A percentile compares a stretch with the other conserved stretches of the same genome.
These are phyloP conservation scores for Pyrenophora graminea DNA, from an alignment of 2,329 filamentous ascomycete genomes.

Conservation along the genomic window DNA sequence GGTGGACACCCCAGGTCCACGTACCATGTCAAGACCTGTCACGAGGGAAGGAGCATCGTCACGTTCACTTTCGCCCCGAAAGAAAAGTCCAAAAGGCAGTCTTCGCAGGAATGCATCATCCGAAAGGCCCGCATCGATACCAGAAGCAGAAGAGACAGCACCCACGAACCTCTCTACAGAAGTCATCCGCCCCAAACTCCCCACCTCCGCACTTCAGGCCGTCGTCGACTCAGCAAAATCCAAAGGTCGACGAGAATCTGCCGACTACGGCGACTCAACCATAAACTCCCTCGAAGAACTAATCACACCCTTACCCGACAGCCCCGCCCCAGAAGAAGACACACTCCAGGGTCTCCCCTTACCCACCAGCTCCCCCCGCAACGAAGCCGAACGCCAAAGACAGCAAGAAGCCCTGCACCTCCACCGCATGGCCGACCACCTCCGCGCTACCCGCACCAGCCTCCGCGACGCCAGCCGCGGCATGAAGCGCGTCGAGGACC, in stretches of 20 bases:
- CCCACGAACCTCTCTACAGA: background rate
- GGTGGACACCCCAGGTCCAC: constrained; percentile 52
- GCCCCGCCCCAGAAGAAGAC: constrained; percentile 37
- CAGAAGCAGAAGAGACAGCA: constrained; percentile 10
- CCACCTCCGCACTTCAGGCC: constrained; percentile 46
- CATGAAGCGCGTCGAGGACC: constrained; percentile 48
- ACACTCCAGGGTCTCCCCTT: constrained; percentile 37
- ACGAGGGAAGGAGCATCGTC: constrained; percentile 14
- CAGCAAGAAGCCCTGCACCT: constrained; percentile 50
- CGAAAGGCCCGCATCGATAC: constrained; percentile 6
- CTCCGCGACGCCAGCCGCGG: constrained; percentile 52
- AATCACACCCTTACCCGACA: constrained; percentile 35
- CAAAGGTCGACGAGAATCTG: constrained; percentile 18
- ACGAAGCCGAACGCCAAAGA: constrained; percentile 48
- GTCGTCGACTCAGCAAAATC: constrained; percentile 47
- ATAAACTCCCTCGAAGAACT: constrained; percentile 55
- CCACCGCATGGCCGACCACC: constrained; percentile 48
- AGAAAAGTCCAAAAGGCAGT: constrained; percentile 22
- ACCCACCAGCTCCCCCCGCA: constrained; percentile 37
- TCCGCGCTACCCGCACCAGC: constrained; percentile 47
- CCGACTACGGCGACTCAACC: constrained; percentile 52
- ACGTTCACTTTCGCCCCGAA: constrained; percentile 20
- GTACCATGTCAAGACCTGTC: constrained; percentile 21
- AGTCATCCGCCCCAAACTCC: constrained; percentile 30
- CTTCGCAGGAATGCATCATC: constrained; percentile 18